Evolutionary conservation across 306 rosid species (phyloP).

Genomic region (Cyamopsis tetragonoloba): DNA sequence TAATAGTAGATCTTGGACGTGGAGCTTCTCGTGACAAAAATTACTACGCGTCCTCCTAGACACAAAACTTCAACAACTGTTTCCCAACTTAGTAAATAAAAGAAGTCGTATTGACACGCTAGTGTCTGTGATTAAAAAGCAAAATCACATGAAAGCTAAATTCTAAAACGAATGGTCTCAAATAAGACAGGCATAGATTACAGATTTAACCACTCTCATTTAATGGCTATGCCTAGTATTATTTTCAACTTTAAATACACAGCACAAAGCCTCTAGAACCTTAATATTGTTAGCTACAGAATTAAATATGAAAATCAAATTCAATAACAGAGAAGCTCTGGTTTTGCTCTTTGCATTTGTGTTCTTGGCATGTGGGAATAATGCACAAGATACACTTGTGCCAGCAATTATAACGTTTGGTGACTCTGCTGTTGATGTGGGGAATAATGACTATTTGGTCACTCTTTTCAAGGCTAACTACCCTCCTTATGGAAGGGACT

Average conservation of each 20-base stretch:
- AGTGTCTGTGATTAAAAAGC: neutral
- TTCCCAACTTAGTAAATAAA: conserved; percentile 16
- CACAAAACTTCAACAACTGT: conserved; percentile 22
- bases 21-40: conserved; percentile 25
- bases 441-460: conserved; percentile 64
- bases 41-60: conserved; percentile 3
- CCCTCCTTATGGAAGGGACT: conserved; percentile 92
- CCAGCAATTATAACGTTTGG: conserved; percentile 81
- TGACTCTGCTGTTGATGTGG: conserved; percentile 86
- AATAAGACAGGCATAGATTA: neutral
- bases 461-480: conserved; percentile 73
- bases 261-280: neutral
- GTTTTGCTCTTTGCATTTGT: conserved; percentile 40
- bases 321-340: conserved; percentile 28
- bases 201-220: conserved; percentile 32
- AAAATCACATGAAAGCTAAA: conserved; percentile 12
- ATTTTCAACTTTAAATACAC: neutral
- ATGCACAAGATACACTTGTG: conserved; percentile 72
- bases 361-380: conserved; percentile 29
- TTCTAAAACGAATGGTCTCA: neutral
- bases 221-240: conserved; percentile 37
- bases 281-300: neutral
- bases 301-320: conserved; percentile 57
- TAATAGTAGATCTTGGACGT: no score
- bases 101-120: neutral